phyloP scores from a whole-genome alignment of 106 monocot species.

The Iris macrosiphon region DNA sequence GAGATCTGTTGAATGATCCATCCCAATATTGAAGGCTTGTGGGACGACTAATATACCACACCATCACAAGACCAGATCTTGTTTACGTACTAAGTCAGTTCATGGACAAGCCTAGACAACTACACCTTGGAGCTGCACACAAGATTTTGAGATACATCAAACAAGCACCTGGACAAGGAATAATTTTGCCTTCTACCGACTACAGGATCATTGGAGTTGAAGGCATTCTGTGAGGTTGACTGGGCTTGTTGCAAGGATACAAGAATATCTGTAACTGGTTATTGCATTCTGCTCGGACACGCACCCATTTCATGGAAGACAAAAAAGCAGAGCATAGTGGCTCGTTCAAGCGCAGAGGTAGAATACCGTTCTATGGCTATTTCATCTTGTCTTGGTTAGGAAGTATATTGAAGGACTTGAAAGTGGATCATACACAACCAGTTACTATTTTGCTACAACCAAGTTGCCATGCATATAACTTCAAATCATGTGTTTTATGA shows the following conservation, averaged over 20 bases:
- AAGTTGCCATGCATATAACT: too few species aligned
- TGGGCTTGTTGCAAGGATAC: slow-evolving; percentile 1
- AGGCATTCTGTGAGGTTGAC: neutral
- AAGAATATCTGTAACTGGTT: neutral
- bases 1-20: neutral
- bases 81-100: neutral
- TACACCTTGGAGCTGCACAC: neutral
- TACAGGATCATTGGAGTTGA: neutral
- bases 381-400: too few species aligned
- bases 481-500: too few species aligned
- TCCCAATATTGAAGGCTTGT: too few species aligned
- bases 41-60: too few species aligned
- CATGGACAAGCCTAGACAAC: neutral
- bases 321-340: neutral
- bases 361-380: too few species aligned
- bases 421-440: too few species aligned
- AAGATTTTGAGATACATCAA: neutral
- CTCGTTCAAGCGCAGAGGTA: neutral
- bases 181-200: neutral
- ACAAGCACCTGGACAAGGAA: neutral
- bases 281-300: neutral
- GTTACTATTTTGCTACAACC: too few species aligned
- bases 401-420: too few species aligned
- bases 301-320: neutral
- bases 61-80: neutral